Evolutionary conservation across 1,284 basidiomycete genomes (phyloP).

Genomic region (Peniophora sp.): DNA sequence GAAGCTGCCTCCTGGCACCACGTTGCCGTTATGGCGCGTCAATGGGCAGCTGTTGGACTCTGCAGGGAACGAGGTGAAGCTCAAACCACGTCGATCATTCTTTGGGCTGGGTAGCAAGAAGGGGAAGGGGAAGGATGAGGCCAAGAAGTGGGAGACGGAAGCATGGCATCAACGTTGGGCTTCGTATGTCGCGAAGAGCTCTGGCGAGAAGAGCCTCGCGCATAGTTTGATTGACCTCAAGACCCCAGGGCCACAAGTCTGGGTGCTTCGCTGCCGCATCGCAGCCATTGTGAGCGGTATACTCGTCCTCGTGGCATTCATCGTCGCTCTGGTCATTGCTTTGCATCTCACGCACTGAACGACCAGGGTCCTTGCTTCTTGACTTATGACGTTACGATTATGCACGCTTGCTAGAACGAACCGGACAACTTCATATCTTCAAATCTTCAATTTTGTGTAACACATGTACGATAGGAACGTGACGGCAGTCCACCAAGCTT

Average conservation of each 20-base stretch:
- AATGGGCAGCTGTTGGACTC: not conserved
- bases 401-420: too few relatives aligned
- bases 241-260: conserved; percentile 18
- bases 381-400: too few relatives aligned
- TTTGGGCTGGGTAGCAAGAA: not conserved
- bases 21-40: conserved; percentile 26
- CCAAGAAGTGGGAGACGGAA: not conserved
- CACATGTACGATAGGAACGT: too few relatives aligned
- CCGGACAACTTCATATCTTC: too few relatives aligned
- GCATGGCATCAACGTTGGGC: not conserved
- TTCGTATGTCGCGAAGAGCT: not conserved
- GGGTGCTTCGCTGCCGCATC: conserved; percentile 37
- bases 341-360: conserved; percentile 2
- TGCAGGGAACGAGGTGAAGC: not conserved
- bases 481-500: too few relatives aligned
- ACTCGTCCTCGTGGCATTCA: conserved; percentile 25
- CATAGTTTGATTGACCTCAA: conserved; percentile 8
- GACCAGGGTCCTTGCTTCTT: too few relatives aligned
- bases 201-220: conserved; percentile 8
- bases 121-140: conserved; percentile 3
- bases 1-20: conserved; percentile 13
- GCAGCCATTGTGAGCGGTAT: conserved; percentile 35
- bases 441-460: too few relatives aligned
- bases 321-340: conserved; percentile 31
- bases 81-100: not conserved